Conservation (phyloP, 2,329 filamentous ascomycete species). For the Arthrobotrys sphaeroides region DNA sequence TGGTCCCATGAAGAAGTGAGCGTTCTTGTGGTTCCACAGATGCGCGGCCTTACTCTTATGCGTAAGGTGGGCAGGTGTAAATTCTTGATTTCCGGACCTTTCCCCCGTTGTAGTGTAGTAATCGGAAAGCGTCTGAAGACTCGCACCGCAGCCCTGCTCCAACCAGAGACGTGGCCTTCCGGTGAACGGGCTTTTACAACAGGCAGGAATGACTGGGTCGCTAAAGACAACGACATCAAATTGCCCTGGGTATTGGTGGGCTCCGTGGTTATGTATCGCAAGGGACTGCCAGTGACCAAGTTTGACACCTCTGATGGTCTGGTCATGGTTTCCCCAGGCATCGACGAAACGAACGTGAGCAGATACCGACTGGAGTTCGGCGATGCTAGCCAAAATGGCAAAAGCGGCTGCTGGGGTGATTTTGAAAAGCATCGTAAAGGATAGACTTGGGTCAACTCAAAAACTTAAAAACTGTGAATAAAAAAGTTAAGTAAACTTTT, state of each 20-base stretch:
- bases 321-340: background rate
- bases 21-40: background rate
- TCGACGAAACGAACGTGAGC: constrained; percentile 9
- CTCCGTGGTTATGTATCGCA: background rate
- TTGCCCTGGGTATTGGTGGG: background rate
- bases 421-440: constrained; percentile 1
- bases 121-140: background rate
- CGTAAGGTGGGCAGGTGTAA: too few species aligned
- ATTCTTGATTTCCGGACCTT: background rate
- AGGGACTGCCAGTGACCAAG: background rate
- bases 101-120: background rate
- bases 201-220: background rate
- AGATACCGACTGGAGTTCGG: background rate
- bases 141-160: constrained; percentile 3
- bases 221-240: constrained; percentile 2
- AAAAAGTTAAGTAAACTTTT: background rate
- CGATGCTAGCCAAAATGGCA: constrained; percentile 2
- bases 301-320: background rate
- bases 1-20: constrained; percentile 2
- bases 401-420: background rate
- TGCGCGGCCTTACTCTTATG: background rate
- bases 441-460: background rate
- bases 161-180: background rate
- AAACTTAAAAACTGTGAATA: background rate
- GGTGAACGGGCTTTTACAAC: background rate